Conservation (phyloP, 2,329 filamentous ascomycete genomes). For the Zymoseptoria brevis region DNA sequence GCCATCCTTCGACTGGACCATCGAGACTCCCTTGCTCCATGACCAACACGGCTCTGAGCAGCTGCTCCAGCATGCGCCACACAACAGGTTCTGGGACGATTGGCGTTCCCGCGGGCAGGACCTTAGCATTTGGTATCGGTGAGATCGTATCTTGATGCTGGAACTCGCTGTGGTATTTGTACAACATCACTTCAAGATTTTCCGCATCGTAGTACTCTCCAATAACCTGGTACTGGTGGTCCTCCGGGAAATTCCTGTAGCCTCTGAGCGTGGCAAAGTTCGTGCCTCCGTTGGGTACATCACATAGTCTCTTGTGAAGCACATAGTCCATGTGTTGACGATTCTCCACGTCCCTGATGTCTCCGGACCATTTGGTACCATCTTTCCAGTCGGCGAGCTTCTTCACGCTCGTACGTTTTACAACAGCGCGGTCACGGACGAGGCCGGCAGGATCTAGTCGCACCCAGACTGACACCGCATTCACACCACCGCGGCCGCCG, state of each 20-base stretch:
- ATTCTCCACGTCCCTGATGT: background rate
- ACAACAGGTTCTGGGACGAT: conserved; percentile 1
- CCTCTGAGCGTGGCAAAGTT: background rate
- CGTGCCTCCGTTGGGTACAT: background rate
- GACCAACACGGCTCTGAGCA: background rate
- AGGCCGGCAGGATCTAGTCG: background rate
- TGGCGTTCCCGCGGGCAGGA: background rate
- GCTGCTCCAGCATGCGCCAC: conserved; percentile 4
- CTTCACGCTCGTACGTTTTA: background rate
- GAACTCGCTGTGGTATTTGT: background rate
- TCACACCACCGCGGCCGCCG: background rate
- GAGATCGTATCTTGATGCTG: background rate
- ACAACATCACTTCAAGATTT: background rate
- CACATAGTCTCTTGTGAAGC: background rate
- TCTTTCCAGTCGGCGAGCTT: background rate
- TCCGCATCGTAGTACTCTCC: background rate
- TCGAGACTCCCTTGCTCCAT: conserved; percentile 4
- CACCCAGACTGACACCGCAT: background rate
- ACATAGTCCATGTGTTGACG: conserved; percentile 1
- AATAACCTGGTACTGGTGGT: background rate
- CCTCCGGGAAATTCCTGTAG: background rate
- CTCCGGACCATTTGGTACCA: conserved; percentile 1
- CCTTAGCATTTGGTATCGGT: no score
- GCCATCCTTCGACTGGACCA: background rate
- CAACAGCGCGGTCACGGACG: background rate